phyloP scores from a whole-genome alignment of 768 basidiomycete species.

The Serendipita vermifera region DNA sequence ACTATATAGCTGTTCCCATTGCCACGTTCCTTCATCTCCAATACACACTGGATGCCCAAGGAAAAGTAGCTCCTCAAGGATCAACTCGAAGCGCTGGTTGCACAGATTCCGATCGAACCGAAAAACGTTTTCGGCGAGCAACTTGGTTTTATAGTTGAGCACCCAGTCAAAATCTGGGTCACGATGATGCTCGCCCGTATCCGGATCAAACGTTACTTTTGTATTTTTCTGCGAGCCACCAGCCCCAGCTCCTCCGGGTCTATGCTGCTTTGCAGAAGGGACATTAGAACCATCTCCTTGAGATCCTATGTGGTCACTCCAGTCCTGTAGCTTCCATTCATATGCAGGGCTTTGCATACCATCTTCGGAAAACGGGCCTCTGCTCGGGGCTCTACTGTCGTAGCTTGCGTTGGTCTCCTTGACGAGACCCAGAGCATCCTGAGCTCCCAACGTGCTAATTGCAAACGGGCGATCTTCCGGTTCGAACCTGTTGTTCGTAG shows the following conservation, averaged over 20 bases:
- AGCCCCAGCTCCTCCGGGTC: not conserved
- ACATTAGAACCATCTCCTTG: not conserved
- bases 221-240: not conserved
- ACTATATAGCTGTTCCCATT: conserved; percentile 26
- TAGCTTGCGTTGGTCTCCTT: conserved; percentile 21
- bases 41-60: conserved; percentile 88
- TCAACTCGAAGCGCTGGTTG: conserved; percentile 87
- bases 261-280: too few species aligned
- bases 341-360: not conserved
- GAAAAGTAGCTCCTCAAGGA: conserved; percentile 85
- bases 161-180: conserved; percentile 26
- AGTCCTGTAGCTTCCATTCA: not conserved
- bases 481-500: conserved; percentile 20
- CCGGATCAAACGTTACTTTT: not conserved
- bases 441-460: not conserved
- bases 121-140: conserved; percentile 68
- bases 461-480: conserved; percentile 12
- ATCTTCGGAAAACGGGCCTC: conserved; percentile 17
- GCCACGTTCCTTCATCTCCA: conserved; percentile 60
- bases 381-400: conserved; percentile 15
- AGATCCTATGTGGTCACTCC: not conserved
- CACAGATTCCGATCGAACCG: conserved; percentile 61
- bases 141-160: conserved; percentile 71
- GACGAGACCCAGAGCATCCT: conserved; percentile 10
- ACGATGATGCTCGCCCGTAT: not conserved